Evolutionary conservation across 2,329 filamentous ascomycete genomes (phyloP), one percentile per base, ranked within the genome.

Genomic region (Pyrenochaeta sp.): DNA sequence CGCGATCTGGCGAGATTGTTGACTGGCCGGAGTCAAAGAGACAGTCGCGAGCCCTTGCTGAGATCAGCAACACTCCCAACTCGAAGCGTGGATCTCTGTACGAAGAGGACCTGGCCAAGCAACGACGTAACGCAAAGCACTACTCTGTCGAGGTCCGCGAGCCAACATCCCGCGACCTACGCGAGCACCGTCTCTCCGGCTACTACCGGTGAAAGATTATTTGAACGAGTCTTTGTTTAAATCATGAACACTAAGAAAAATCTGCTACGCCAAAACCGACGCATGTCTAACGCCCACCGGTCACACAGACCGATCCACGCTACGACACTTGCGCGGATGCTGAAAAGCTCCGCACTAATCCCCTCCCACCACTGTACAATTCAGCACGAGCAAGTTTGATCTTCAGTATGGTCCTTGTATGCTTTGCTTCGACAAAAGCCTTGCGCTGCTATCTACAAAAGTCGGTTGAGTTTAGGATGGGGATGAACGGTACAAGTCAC

Each of bases 101-200:
- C 68, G 77, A 76, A 55, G 69, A 77, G 55, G 78, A 80, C 54
- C 47, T 77, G 25, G 73, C 65, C 13, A 67, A 67, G 56, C 73
- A 75, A 46, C 75, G 72, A 54, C 71, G 73, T 34, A 74, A 74
- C 59, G 71, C 73, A 47, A 70, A 73, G 56, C 66, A 68, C 54
- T 80, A 80, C 72, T 68, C 69, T 37, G 76, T 80, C 52, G 78
- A 80, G 59, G 73, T 79, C 60, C 76, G 78, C 36, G 75, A 80
- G 65, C 78, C 78, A n/a, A 71, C 73, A 19, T 49, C 54, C 39
- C 71, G 73, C 49, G 73, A 77, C 61, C 43, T 74, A 48, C 75
- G 73, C 64, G 73, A 77, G 60, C 71, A 76, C 65, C 73, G 75
- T 24, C 70, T 69, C 40, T 77, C 75, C 48, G 74, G 70, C 66